Conservation (phyloP, 2,329 filamentous ascomycete genomes). For the Talaromyces islandicus region DNA sequence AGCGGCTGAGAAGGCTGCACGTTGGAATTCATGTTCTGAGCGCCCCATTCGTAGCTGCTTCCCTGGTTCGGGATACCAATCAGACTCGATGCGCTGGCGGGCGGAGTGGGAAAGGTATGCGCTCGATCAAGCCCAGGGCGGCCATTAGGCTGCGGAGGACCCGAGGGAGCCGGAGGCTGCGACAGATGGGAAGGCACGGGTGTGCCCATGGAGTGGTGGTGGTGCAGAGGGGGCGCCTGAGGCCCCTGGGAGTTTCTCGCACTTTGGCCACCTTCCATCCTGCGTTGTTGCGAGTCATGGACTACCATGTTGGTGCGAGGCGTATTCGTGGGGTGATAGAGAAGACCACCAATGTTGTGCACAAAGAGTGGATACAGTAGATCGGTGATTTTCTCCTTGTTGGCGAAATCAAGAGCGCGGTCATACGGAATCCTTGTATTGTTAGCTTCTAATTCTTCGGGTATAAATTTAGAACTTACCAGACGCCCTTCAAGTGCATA, state of each 20-base stretch:
- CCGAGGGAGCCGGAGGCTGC: conserved; percentile 61
- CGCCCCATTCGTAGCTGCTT: conserved; percentile 71
- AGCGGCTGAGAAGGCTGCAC: conserved; percentile 63
- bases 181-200: conserved; percentile 55
- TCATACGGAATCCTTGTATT: conserved; percentile 85
- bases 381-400: conserved; percentile 99
- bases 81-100: conserved; percentile 84
- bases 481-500: conserved; percentile 97
- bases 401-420: conserved; percentile 94
- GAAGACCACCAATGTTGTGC: conserved; percentile 87
- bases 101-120: conserved; percentile 90
- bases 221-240: conserved; percentile 51
- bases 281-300: conserved; percentile 72
- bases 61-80: conserved; percentile 70
- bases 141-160: conserved; percentile 49
- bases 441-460: conserved; percentile 3
- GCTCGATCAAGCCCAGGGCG: conserved; percentile 76
- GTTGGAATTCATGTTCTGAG: conserved; percentile 56
- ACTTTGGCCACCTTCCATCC: conserved; percentile 57
- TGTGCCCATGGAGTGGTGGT: conserved; percentile 63
- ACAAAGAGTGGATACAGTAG: conserved; percentile 92
- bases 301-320: conserved; percentile 77
- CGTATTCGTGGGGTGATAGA: conserved; percentile 85
- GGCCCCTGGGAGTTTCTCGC: conserved; percentile 60
- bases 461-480: conserved; percentile 53